phyloP scores from a whole-genome alignment of 2,329 filamentous ascomycete genomes.

The Diaporthe vaccinii region DNA sequence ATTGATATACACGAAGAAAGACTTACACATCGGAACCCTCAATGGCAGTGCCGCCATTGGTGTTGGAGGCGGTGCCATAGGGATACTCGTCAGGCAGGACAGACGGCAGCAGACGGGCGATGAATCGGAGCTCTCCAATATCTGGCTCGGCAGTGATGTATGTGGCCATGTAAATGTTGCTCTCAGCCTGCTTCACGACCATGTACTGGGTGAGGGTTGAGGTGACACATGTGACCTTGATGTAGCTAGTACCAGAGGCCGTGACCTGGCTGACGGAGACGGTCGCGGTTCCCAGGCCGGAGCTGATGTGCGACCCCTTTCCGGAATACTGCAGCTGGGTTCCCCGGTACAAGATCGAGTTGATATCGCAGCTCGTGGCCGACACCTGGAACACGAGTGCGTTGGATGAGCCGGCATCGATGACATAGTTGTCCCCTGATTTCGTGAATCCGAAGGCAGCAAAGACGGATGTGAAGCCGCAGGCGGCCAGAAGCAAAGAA shows the following conservation, averaged over 20 bases:
- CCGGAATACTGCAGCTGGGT: conserved; percentile 64
- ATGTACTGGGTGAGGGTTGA: conserved; percentile 63
- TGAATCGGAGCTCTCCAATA: conserved; percentile 66
- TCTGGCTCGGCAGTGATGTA: conserved; percentile 61
- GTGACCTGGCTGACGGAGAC: conserved; percentile 51
- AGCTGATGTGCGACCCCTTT: conserved; percentile 65
- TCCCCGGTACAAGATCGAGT: conserved; percentile 63
- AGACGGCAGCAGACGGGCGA: conserved; percentile 50
- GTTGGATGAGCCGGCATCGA: conserved; percentile 54
- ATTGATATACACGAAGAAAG: not conserved
- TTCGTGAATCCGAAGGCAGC: conserved; percentile 52
- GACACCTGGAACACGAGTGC: conserved; percentile 34
- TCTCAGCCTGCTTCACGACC: conserved; percentile 63
- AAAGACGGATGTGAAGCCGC: conserved; percentile 47
- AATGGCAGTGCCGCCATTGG: conserved; percentile 59
- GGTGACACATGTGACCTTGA: conserved; percentile 64
- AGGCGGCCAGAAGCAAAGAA: conserved; percentile 44
- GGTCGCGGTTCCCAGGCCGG: conserved; percentile 64
- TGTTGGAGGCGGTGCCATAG: conserved; percentile 61
- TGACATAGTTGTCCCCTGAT: conserved; percentile 52
- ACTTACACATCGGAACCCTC: conserved; percentile 59
- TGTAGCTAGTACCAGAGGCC: conserved; percentile 52
- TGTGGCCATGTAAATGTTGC: conserved; percentile 65
- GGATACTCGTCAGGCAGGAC: conserved; percentile 51
- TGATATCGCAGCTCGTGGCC: conserved; percentile 64